These are phyloP conservation scores for Arthrocladium fulminans DNA, from an alignment of 2,329 filamentous ascomycete genomes.

Conservation along the genomic window DNA sequence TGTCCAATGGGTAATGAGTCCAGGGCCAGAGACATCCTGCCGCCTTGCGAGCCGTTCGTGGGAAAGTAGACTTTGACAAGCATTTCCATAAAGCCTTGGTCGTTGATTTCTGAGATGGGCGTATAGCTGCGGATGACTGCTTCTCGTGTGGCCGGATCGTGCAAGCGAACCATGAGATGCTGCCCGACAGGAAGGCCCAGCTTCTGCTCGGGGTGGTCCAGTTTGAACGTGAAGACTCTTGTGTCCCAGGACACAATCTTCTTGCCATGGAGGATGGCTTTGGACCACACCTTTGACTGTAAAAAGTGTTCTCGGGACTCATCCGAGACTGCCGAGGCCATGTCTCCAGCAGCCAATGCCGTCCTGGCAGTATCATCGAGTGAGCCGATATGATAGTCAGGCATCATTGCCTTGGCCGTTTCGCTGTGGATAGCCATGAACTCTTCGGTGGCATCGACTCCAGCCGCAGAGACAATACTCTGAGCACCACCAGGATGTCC, in stretches of 20 bases:
- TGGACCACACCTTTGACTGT: constrained; percentile 63
- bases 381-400: constrained; percentile 71
- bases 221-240: constrained; percentile 68
- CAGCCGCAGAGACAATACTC: constrained; percentile 76
- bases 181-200: constrained; percentile 76
- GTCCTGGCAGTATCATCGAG: constrained; percentile 54
- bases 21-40: constrained; percentile 73
- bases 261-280: constrained; percentile 60
- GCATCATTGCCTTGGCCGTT: constrained; percentile 86
- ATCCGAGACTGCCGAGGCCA: constrained; percentile 33
- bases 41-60: constrained; percentile 50
- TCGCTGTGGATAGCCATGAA: constrained; percentile 90
- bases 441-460: constrained; percentile 73
- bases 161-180: constrained; percentile 75
- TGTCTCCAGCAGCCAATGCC: constrained; percentile 42
- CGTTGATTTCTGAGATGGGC: constrained; percentile 58
- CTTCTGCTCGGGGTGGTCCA: constrained; percentile 60
- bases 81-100: constrained; percentile 59
- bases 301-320: constrained; percentile 57
- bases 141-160: constrained; percentile 60
- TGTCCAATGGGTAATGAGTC: constrained; percentile 64
- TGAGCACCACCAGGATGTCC: constrained; percentile 78
- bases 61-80: constrained; percentile 39
- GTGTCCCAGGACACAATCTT: constrained; percentile 66
- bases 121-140: constrained; percentile 81